Evolutionary conservation across 177 flowering plant genomes (phyloP).

Genomic region (Vitis hybrid): DNA sequence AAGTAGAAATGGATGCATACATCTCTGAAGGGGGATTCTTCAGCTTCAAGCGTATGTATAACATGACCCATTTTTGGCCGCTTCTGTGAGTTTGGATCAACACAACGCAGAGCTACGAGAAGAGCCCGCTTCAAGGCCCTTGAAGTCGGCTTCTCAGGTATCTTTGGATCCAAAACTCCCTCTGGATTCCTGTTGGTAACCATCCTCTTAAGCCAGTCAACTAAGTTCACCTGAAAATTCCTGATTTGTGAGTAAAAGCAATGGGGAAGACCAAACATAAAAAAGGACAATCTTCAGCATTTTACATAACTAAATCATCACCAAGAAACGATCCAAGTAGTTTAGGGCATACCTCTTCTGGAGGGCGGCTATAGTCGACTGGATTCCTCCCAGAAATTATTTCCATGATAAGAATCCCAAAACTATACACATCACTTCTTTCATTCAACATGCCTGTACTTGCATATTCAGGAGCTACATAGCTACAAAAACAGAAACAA

Average conservation of each 20-base stretch:
- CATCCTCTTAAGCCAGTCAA: slow-evolving; percentile 94
- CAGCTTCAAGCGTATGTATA: slow-evolving; percentile 87
- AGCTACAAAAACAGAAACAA: slow-evolving; percentile 37
- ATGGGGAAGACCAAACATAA: background rate
- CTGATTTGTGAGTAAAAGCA: slow-evolving; percentile 1
- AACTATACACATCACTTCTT: slow-evolving; percentile 83
- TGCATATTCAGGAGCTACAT: slow-evolving; percentile 94
- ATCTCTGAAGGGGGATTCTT: slow-evolving; percentile 62
- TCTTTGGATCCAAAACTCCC: slow-evolving; percentile 83
- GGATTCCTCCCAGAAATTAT: slow-evolving; percentile 81
- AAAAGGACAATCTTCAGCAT: background rate
- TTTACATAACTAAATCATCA: too few species aligned
- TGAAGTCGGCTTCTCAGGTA: slow-evolving; percentile 72
- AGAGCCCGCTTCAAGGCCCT: slow-evolving; percentile 76
- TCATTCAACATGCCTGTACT: slow-evolving; percentile 94
- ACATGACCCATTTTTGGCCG: slow-evolving; percentile 94
- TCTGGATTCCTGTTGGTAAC: slow-evolving; percentile 66
- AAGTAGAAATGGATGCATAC: slow-evolving; percentile 31
- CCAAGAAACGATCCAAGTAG: background rate
- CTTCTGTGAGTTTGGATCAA: slow-evolving; percentile 81
- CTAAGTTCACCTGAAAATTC: slow-evolving; percentile 67
- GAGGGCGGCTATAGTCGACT: slow-evolving; percentile 78
- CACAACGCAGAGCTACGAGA: slow-evolving; percentile 83
- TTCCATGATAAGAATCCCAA: slow-evolving; percentile 91
- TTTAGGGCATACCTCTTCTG: slow-evolving; percentile 62